Percentiles rank a stretch among this genome's conserved stretches.
phyloP scores from a whole-genome alignment of 2,329 filamentous ascomycete species.

The Epichloe sp. region DNA sequence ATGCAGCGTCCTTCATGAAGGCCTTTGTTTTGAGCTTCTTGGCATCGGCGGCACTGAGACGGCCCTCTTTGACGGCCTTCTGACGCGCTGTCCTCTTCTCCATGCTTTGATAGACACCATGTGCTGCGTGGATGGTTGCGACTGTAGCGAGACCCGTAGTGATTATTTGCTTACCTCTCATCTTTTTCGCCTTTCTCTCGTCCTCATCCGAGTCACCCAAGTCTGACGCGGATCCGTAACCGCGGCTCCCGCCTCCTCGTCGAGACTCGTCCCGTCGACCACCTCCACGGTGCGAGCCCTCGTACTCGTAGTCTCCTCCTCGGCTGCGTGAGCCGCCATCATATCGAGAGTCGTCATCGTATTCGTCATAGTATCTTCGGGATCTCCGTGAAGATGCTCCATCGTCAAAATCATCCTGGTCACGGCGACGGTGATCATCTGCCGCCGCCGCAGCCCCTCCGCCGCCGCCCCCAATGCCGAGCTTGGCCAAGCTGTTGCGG shows the following conservation, averaged over 20 bases:
- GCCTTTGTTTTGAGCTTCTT: constrained; percentile 45
- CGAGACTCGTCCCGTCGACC: constrained; percentile 22
- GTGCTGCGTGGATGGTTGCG: constrained; percentile 46
- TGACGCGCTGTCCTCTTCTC: constrained; percentile 40
- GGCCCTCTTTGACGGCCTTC: constrained; percentile 40
- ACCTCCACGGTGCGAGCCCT: constrained; percentile 28
- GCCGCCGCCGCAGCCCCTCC: constrained; percentile 17
- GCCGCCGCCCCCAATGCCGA: constrained; percentile 42
- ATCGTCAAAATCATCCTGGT: constrained; percentile 32
- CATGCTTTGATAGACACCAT: constrained; percentile 46
- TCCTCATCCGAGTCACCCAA: constrained; percentile 46
- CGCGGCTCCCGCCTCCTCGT: constrained; percentile 25
- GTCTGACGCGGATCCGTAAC: constrained; percentile 39
- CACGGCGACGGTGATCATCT: constrained; percentile 26
- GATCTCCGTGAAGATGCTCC: constrained; percentile 24
- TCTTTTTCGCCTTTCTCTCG: constrained; percentile 38
- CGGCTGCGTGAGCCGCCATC: constrained; percentile 15
- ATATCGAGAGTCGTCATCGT: constrained; percentile 33
- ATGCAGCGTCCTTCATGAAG: constrained; percentile 44
- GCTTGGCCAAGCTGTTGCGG: constrained; percentile 46
- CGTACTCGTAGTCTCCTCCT: constrained; percentile 35
- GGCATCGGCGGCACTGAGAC: constrained; percentile 36
- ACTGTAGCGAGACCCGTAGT: constrained; percentile 43
- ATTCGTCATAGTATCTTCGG: constrained; percentile 29
- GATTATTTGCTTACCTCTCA: constrained; percentile 49